Evolutionary conservation across 164 flowering plant species (phyloP).

Genomic region (Akebia trifoliata): DNA sequence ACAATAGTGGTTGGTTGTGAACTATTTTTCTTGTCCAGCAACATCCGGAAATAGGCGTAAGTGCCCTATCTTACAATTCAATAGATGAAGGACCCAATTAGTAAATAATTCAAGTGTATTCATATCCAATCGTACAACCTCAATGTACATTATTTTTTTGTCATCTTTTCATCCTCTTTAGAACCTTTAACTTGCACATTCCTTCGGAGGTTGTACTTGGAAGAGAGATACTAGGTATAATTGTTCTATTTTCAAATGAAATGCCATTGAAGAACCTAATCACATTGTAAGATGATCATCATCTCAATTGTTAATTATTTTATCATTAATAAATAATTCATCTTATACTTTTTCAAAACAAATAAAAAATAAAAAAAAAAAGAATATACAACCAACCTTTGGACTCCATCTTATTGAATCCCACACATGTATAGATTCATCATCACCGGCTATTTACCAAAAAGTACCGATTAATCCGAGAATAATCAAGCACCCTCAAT

Average conservation of each 20-base stretch:
- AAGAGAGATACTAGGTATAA: no score
- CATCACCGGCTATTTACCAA: slow-evolving; percentile 97
- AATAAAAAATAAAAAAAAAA: background rate
- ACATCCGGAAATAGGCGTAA: slow-evolving; percentile 56
- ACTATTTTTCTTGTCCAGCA: slow-evolving; percentile 34
- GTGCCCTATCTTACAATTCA: slow-evolving; percentile 32
- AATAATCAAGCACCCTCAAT: slow-evolving; percentile 94
- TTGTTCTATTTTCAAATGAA: background rate
- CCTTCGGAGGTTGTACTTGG: no score
- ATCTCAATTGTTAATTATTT: background rate
- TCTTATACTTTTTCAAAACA: no score
- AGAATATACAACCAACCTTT: slow-evolving; percentile 49
- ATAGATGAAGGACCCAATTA: slow-evolving; percentile 4
- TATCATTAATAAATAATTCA: background rate
- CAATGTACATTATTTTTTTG: no score
- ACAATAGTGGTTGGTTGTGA: slow-evolving; percentile 5
- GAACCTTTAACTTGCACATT: no score
- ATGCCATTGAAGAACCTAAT: background rate
- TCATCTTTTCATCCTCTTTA: no score
- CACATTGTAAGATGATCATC: background rate
- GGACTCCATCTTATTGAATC: slow-evolving; percentile 90
- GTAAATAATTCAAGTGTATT: no score
- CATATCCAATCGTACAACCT: no score
- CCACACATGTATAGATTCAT: slow-evolving; percentile 91
- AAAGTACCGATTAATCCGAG: slow-evolving; percentile 84